Base-by-base conservation (phyloP, 2,329 filamentous ascomycete genomes). In the Cladophialophora carrionii region DNA sequence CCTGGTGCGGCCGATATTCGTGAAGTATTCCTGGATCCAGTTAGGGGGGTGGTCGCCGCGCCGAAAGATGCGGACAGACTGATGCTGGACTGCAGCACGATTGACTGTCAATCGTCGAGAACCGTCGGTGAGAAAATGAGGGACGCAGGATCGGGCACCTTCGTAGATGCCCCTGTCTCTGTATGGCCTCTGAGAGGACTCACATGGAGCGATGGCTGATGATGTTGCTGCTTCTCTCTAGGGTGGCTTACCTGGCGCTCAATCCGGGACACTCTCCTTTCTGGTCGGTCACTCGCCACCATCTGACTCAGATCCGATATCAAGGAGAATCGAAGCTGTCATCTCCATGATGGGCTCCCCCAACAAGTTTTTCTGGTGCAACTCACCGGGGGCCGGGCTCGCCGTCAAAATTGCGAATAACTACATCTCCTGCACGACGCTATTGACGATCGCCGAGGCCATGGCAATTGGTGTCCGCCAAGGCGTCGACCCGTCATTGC, bases 21-120 rank as follows among this genome's bases (percentile, higher is more conserved):
- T 20, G 29, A 52, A n/a, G 59, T 62, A 55, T 62, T 55, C 46
- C 51, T 62, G 20, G 37, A 62, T 29, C 32, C 49, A n/a, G 59
- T 49, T 6, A 55, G 5, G 4, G 59, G 59, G 9, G 34, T 62
- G 10, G 49, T 62, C 31, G 59, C 59, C 20, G 51, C 59, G 22
- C 29, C 59, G 7, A 43, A 46, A n/a, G 49, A 55, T 22, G n/a
- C 49, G 7, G 41, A 49, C 12, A 48, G 59, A 24, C 24, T 62
- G 26, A 26, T 56, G 37, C 32, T 62, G 59, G 59, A 62, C 20
- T 55, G 59, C 51, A 62, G 59, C 51, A 62, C 59, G 7, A 62
- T 62, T 9, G 52, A 55, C 20, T 48, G 51, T 26, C 32, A 24
- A 7, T 48, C 59, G n/a, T 43, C 59, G 10, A 52, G 52, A 24